Evolutionary conservation across 495 filamentous ascomycete species (phyloP).

Genomic region (Annulohypoxylon nitens): DNA sequence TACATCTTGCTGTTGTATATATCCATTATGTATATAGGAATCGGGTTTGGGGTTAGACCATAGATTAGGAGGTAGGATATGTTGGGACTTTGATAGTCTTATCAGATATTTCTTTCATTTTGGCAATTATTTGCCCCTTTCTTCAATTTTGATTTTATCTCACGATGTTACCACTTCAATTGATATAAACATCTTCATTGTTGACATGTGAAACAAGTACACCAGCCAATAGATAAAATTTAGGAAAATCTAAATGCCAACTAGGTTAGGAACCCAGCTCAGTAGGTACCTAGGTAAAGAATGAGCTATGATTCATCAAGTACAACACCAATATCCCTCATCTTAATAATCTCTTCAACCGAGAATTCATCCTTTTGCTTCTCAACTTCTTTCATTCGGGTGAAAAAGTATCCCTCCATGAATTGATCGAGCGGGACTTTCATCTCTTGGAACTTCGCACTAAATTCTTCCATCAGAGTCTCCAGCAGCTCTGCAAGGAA

Average conservation of each 20-base stretch:
- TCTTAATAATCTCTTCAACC: not conserved
- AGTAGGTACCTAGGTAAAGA: no score
- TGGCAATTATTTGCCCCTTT: not conserved
- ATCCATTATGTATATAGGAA: not conserved
- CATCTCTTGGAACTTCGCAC: constrained; percentile 12
- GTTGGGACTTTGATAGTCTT: not conserved
- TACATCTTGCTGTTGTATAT: not conserved
- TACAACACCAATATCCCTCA: constrained; percentile 28
- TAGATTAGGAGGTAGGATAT: not conserved
- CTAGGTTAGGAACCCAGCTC: no score
- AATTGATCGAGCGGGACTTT: constrained; percentile 7
- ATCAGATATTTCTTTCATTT: not conserved
- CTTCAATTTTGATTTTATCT: not conserved
- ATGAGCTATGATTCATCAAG: constrained; percentile 13
- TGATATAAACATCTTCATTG: not conserved
- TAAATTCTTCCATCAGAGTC: constrained; percentile 28
- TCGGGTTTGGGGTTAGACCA: not conserved
- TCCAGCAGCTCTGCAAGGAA: constrained; percentile 16
- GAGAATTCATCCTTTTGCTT: constrained; percentile 12
- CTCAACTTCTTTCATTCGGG: constrained; percentile 21
- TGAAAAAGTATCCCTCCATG: constrained; percentile 9
- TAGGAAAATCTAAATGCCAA: no score
- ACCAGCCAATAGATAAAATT: no score
- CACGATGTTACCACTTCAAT: not conserved
- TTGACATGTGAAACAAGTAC: no score